Base-by-base conservation (phyloP, 176 grass and related monocot species). In the Hyparrhenia diplandra region DNA sequence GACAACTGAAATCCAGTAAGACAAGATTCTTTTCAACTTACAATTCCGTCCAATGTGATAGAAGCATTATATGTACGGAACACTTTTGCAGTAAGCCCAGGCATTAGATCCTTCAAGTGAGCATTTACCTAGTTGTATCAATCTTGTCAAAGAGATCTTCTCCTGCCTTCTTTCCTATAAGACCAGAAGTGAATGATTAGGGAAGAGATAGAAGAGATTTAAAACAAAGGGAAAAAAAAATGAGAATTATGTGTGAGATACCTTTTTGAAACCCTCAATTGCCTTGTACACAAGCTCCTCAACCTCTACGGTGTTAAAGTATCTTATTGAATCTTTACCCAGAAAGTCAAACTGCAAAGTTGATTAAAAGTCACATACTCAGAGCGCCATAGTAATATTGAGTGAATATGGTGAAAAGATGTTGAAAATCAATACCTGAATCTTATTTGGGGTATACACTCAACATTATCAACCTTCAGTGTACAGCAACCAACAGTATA, bases 1-100 rank as follows among this genome's bases (percentile, higher is more conserved):
- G 43, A 35, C 21, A 82, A 63, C 3, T 24, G 45, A 41, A 63
- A 75, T 6, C 60, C 77, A 66, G 25, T 24, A 82, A 37, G 47
- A 83, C 27, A 80, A 35, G 10, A 49, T 65, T 34, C 14, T 10
- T 78, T 84, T 55, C 18, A 80, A 90, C 96, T 91, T 91, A 98
- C 96, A 73, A 98, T 93, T 58, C 84, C 91, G 95, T 99, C 90
- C 88, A 99, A 90, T 74, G 97, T 99, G 75, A 99, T 96, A 21
- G 97, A 99, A 86, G 97, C 97, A 90, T 99, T 99, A 80, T 99
- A 99, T 84, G 97, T 99, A 99, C 97, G 97, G 79, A 99, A 99
- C 58, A 99, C 93, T 93, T 99, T 99, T 30, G 97, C 97, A 55
- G 92, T 96, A 79, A 99, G 90, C 70, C 97, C 97, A 93, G 91